These are phyloP conservation scores for Prunus salicina DNA, from an alignment of 306 rosid genomes.

Conservation along the genomic window DNA sequence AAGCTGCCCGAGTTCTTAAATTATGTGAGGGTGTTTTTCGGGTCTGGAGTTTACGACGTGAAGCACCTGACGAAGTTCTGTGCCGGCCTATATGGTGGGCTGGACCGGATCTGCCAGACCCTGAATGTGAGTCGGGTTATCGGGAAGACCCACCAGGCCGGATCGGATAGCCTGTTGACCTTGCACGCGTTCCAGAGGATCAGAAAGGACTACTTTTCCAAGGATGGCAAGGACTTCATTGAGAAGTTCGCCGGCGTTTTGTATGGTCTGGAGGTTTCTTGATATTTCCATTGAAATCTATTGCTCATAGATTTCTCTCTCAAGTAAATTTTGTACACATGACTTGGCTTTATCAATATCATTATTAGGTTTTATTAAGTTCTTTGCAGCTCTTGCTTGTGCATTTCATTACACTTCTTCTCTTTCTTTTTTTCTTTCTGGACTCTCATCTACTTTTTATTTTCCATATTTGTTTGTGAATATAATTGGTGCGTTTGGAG, in stretches of 20 bases:
- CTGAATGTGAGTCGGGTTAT: slow-evolving; percentile 38
- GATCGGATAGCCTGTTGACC: slow-evolving; percentile 73
- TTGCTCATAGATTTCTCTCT: slow-evolving; percentile 17
- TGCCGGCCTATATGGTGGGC: slow-evolving; percentile 48
- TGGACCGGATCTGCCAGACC: slow-evolving; percentile 42
- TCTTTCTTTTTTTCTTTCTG: not conserved
- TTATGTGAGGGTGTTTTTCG: slow-evolving; percentile 46
- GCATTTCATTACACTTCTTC: not conserved
- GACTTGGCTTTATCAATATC: slow-evolving; percentile 13
- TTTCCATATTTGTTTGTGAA: not conserved
- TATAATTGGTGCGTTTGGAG: not conserved
- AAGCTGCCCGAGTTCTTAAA: slow-evolving; percentile 30
- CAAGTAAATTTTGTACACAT: slow-evolving; percentile 27
- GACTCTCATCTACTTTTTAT: no score
- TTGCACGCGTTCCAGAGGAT: slow-evolving; percentile 48
- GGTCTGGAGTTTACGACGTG: slow-evolving; percentile 57
- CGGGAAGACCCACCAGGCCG: slow-evolving; percentile 69
- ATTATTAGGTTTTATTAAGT: slow-evolving; percentile 19
- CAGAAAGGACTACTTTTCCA: slow-evolving; percentile 29
- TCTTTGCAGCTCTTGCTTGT: not conserved
- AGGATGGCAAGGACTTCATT: slow-evolving; percentile 12
- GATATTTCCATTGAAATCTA: slow-evolving; percentile 5
- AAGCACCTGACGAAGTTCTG: slow-evolving; percentile 55
- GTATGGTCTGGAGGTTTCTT: slow-evolving; percentile 49
- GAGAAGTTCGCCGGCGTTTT: slow-evolving; percentile 50